Percentiles rank a stretch among this genome's conserved stretches.
These are phyloP conservation scores for Naganishia friedmannii DNA, from an alignment of 768 basidiomycete species.

Conservation along the genomic window DNA sequence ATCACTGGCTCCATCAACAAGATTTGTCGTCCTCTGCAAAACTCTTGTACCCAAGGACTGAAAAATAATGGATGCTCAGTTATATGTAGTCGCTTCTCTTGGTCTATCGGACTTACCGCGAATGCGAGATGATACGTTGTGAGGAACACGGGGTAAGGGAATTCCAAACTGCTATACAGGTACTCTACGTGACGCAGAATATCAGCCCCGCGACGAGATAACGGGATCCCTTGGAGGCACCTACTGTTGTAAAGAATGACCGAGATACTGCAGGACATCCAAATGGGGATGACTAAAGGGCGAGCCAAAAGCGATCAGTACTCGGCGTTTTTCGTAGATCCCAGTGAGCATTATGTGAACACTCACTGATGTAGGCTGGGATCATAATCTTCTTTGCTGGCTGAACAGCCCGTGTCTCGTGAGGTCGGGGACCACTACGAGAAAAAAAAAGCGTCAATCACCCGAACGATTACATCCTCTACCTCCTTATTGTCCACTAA, in stretches of 20 bases:
- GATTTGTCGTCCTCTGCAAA: slow-evolving; percentile 48
- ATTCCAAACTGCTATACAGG: slow-evolving; percentile 59
- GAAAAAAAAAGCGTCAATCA: neutral
- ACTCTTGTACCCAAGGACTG: slow-evolving; percentile 47
- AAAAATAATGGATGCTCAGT: neutral
- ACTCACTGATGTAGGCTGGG: slow-evolving; percentile 24
- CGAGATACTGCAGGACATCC: slow-evolving; percentile 82
- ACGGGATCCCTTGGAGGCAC: slow-evolving; percentile 59
- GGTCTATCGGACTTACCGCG: slow-evolving; percentile 54
- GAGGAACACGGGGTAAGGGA: slow-evolving; percentile 87
- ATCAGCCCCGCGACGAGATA: too few species aligned
- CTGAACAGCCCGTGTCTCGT: slow-evolving; percentile 13
- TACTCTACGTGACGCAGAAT: too few species aligned
- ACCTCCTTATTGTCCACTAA: neutral
- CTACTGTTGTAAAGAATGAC: slow-evolving; percentile 91
- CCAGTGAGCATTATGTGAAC: neutral
- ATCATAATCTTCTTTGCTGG: slow-evolving; percentile 18
- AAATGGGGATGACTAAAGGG: slow-evolving; percentile 64
- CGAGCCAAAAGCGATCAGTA: neutral
- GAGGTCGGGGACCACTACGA: slow-evolving; percentile 1
- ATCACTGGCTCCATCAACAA: slow-evolving; percentile 51
- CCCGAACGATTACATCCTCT: neutral
- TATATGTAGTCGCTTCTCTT: neutral
- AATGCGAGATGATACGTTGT: slow-evolving; percentile 81
- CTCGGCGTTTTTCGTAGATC: neutral